A percentile compares a stretch with the other conserved stretches of the same genome.
phyloP scores from a whole-genome alignment of 2,329 filamentous ascomycete species.

The Tolypocladium guangdongense region DNA sequence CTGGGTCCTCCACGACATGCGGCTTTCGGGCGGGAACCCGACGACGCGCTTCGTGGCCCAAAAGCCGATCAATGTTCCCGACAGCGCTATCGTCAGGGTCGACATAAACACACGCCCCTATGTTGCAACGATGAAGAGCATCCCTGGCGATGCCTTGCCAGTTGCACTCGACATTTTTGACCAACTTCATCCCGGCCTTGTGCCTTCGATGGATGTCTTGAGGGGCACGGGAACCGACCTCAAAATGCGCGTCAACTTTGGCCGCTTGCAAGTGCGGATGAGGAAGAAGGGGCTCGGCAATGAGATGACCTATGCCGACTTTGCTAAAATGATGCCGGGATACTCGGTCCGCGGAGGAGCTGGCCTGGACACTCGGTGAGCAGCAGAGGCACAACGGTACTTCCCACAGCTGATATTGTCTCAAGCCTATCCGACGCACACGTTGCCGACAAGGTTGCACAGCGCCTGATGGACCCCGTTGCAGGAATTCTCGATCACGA shows the following conservation, averaged over 20 bases:
- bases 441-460: conserved; percentile 2
- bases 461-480: conserved; percentile 2
- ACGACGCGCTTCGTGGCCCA: conserved; percentile 18
- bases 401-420: background rate
- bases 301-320: conserved; percentile 13
- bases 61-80: conserved; percentile 6
- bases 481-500: conserved; percentile 5
- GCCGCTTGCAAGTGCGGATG: conserved; percentile 13
- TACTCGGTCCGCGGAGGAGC: conserved; percentile 20
- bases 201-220: conserved; percentile 12
- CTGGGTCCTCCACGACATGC: conserved; percentile 20
- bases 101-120: conserved; percentile 13
- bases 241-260: conserved; percentile 22
- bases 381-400: background rate
- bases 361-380: conserved; percentile 15
- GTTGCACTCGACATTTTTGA: conserved; percentile 4
- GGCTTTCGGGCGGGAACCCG: conserved; percentile 13
- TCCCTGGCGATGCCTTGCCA: background rate
- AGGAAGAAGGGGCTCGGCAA: conserved; percentile 14
- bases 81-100: conserved; percentile 9
- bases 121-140: background rate
- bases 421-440: conserved; percentile 4
- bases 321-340: conserved; percentile 12
- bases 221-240: conserved; percentile 13
- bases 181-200: conserved; percentile 10